phyloP scores from a whole-genome alignment of 345 rosid genomes.

The Anastatica hierochuntica region DNA sequence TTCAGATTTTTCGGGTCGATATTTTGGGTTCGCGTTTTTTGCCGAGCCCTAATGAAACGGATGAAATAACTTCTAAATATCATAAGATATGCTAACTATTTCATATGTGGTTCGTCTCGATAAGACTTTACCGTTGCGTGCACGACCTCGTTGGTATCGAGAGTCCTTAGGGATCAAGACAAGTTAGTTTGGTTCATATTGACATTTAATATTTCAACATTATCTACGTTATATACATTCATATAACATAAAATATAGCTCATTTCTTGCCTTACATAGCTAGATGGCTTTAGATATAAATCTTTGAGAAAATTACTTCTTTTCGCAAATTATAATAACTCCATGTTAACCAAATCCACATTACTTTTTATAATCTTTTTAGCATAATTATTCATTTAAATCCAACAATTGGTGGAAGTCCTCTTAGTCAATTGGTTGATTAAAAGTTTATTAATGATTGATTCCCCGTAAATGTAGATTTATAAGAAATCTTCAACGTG shows the following conservation, averaged over 20 bases:
- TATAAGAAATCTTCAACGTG: no score
- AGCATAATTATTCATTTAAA: background rate
- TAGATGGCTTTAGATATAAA: constrained; percentile 2
- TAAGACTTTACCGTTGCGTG: constrained; percentile 16
- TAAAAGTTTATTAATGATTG: background rate
- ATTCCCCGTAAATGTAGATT: no score
- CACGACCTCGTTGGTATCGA: constrained; percentile 14
- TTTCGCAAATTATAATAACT: no score
- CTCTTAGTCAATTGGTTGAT: background rate
- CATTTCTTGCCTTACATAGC: constrained; percentile 6
- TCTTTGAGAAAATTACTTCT: background rate
- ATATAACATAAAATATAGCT: background rate
- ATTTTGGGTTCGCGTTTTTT: no score
- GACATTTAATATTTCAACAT: constrained; percentile 7
- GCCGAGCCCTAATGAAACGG: no score
- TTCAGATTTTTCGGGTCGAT: no score
- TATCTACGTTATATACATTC: background rate
- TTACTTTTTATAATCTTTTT: background rate
- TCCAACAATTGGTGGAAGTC: constrained; percentile 5
- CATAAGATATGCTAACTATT: no score
- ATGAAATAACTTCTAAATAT: no score
- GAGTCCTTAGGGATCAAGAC: constrained; percentile 8
- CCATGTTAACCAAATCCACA: constrained; percentile 7
- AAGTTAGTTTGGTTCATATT: no score
- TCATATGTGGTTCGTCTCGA: background rate